A percentile compares a stretch with the other conserved stretches of the same genome.
These are phyloP conservation scores for Trichomonascaceae sp. DNA, from an alignment of 1,139 yeast genomes.

Conservation along the genomic window DNA sequence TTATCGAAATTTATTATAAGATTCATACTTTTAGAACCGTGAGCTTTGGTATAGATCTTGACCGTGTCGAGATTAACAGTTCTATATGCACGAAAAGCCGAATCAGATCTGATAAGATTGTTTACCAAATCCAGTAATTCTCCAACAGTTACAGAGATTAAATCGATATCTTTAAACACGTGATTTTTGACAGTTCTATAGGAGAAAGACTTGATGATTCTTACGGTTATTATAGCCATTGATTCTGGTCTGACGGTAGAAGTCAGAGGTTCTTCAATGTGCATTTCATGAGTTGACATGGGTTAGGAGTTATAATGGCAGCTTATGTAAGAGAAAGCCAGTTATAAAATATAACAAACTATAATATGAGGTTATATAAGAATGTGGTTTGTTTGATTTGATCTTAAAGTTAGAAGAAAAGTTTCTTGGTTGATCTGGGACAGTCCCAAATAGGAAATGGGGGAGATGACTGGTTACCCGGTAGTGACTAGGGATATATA, in stretches of 20 bases:
- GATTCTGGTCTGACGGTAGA: constrained; percentile 60
- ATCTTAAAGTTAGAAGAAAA: too few species aligned
- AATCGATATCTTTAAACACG: constrained; percentile 65
- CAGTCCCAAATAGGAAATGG: too few species aligned
- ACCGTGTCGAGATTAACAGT: constrained; percentile 69
- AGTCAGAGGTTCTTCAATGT: constrained; percentile 53
- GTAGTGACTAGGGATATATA: too few species aligned
- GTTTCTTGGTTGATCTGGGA: too few species aligned
- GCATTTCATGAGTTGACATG: constrained; percentile 1
- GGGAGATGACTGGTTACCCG: too few species aligned
- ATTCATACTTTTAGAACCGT: constrained; percentile 90
- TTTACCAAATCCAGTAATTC: constrained; percentile 45
- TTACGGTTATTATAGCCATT: constrained; percentile 69
- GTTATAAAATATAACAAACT: too few species aligned
- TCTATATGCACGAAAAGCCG: constrained; percentile 76
- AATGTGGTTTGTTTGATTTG: too few species aligned
- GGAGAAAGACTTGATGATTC: constrained; percentile 87
- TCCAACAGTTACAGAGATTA: constrained; percentile 61
- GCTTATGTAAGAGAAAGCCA: neutral
- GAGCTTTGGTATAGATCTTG: constrained; percentile 90
- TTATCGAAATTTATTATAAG: constrained; percentile 84
- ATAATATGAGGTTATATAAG: too few species aligned
- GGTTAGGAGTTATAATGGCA: neutral
- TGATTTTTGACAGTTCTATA: constrained; percentile 85
- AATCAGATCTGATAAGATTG: constrained; percentile 52